Base-by-base conservation (phyloP, 108 stramenopile genomes). In the Skeletonema menzelii region DNA sequence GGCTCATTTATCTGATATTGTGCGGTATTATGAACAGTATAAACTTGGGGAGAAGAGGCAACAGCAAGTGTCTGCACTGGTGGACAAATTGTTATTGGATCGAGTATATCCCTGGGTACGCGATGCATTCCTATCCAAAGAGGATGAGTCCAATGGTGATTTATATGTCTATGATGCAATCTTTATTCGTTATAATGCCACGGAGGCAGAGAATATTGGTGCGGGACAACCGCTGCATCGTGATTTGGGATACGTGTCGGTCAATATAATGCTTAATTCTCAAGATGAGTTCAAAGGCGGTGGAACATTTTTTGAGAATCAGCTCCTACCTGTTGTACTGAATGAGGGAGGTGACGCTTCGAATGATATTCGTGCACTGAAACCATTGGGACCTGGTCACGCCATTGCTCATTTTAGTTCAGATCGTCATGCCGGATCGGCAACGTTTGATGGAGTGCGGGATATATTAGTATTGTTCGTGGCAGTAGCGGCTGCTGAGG, bases 151-250 rank as follows among this genome's bases (percentile, higher is more conserved):
- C 15, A 42, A 22, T 22, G 26, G 58, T 32, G 22, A 46, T 59
- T 47, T 89, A 22, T 80, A 75, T 55, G 82, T 87, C 5, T 88
- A 90, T 58, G 90, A 91, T 76, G 72, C 90, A 8, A 60, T 91
- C 12, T 67, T 86, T 27, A 91, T 91, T 46, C 86, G 87, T 42
- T 91, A 91, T 62, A 87, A 91, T 80, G 84, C 86, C 24, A 85
- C 84, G 5, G 76, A 81, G 53, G 85, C 89, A 17, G 57, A 28
- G 22, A 70, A 61, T 34, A 32, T 58, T 20, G 83, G 86, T 56
- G 89, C 89, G 4, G 86, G 87, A 5, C 90, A 91, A 57, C 90
- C 90, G 17, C 66, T 91, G 10, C 90, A 91, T 76, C 75, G 90
- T 8, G 90, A 91, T 75, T 63, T 88, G 72, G 87, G 90, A 60